Evolutionary conservation across 495 filamentous ascomycete genomes (phyloP).

Genomic region (Apodospora peruviana): DNA sequence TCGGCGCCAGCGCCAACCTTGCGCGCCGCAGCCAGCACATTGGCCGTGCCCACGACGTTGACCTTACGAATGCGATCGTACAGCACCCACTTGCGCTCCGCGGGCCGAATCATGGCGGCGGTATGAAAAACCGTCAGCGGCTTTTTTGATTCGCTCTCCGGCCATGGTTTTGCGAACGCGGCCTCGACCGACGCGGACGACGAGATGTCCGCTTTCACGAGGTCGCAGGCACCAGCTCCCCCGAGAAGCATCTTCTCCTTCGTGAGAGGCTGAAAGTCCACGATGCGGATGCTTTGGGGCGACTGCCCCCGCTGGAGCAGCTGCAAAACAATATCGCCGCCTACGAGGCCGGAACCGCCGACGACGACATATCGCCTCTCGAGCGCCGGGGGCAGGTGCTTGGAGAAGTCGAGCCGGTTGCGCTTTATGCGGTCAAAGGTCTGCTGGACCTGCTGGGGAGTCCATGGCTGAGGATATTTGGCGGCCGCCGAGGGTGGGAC

Average conservation of each 20-base stretch:
- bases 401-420: conserved; percentile 40
- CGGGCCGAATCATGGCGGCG: conserved; percentile 45
- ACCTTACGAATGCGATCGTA: conserved; percentile 43
- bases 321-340: conserved; percentile 49
- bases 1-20: conserved; percentile 32
- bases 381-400: conserved; percentile 47
- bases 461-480: conserved; percentile 48
- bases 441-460: conserved; percentile 38
- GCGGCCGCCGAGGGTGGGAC: conserved; percentile 41
- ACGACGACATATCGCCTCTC: conserved; percentile 52
- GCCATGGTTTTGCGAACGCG: conserved; percentile 49
- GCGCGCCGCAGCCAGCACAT: conserved; percentile 49
- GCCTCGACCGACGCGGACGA: conserved; percentile 37
- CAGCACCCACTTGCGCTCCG: conserved; percentile 41
- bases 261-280: conserved; percentile 45
- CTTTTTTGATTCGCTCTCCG: conserved; percentile 32
- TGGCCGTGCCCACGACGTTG: conserved; percentile 56
- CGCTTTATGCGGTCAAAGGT: conserved; percentile 43
- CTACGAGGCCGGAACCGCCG: conserved; percentile 55
- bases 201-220: conserved; percentile 49
- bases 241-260: conserved; percentile 28
- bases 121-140: conserved; percentile 57
- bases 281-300: conserved; percentile 47
- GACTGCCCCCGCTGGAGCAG: conserved; percentile 50
- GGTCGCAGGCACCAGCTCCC: conserved; percentile 36